These are phyloP conservation scores for Phytopythium mirpurense DNA, from an alignment of 352 stramenopile species.

Conservation along the genomic window DNA sequence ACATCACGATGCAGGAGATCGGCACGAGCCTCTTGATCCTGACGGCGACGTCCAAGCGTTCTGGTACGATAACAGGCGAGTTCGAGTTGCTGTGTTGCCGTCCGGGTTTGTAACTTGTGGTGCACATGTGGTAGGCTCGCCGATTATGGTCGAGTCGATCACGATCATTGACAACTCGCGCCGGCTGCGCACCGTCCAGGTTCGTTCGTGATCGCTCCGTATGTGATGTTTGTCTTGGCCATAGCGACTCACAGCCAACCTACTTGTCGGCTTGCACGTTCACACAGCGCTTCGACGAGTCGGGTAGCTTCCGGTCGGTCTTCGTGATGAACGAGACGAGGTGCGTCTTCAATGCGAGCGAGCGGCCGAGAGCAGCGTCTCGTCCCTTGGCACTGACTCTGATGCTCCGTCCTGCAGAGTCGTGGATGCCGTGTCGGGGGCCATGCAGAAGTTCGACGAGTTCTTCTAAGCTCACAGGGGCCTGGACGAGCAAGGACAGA, in stretches of 20 bases:
- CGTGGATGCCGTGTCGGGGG: conserved; percentile 79
- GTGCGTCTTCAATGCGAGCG: conserved; percentile 12
- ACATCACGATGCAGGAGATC: conserved; percentile 86
- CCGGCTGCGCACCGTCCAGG: conserved; percentile 76
- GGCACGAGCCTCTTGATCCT: conserved; percentile 78
- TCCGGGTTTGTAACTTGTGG: conserved; percentile 1
- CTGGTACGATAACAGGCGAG: conserved; percentile 24
- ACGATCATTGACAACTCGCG: conserved; percentile 78
- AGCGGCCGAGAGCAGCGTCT: neutral
- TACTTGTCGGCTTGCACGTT: neutral
- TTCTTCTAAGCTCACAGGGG: conserved; percentile 38
- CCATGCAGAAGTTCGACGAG: conserved; percentile 86
- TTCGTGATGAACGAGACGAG: conserved; percentile 86
- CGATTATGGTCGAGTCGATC: conserved; percentile 82
- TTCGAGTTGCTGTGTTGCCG: neutral
- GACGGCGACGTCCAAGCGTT: conserved; percentile 83
- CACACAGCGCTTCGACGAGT: conserved; percentile 75
- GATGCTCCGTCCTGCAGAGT: conserved; percentile 30
- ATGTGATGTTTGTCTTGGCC: neutral
- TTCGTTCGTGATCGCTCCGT: conserved; percentile 1
- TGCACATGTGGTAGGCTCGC: conserved; percentile 29
- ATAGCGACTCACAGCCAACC: neutral
- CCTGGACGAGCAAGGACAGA: neutral
- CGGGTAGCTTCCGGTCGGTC: conserved; percentile 78
- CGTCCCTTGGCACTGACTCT: neutral